A percentile compares a stretch with the other conserved stretches of the same genome.
phyloP scores from a whole-genome alignment of 805 yeast species.

The Clavispora santaluciae region DNA sequence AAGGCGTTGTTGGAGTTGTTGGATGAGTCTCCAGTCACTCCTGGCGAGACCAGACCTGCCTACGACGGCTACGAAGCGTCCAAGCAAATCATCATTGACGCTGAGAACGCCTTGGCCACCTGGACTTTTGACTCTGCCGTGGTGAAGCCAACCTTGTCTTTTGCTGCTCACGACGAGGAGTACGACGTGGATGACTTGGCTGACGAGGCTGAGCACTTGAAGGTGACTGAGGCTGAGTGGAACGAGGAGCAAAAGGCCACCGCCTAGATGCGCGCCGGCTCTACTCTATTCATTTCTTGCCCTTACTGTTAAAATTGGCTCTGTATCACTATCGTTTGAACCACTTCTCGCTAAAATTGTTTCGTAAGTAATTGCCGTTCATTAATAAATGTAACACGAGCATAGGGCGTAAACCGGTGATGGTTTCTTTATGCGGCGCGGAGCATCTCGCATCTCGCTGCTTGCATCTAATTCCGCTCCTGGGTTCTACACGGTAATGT shows the following conservation, averaged over 20 bases:
- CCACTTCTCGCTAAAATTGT: neutral
- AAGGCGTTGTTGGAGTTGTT: slow-evolving; percentile 77
- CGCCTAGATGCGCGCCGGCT: slow-evolving; percentile 5
- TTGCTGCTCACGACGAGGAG: slow-evolving; percentile 48
- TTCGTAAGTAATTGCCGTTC: neutral
- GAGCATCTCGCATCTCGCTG: too few relatives aligned
- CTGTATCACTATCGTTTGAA: slow-evolving; percentile 1
- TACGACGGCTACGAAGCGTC: slow-evolving; percentile 88
- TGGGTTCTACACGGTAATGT: too few relatives aligned
- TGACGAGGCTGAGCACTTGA: slow-evolving; percentile 41
- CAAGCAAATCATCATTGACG: slow-evolving; percentile 80
- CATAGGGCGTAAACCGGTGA: too few relatives aligned
- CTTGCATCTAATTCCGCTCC: too few relatives aligned
- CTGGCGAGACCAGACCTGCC: slow-evolving; percentile 89
- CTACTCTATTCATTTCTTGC: neutral
- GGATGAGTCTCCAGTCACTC: slow-evolving; percentile 82
- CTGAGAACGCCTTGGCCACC: slow-evolving; percentile 74
- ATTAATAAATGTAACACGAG: neutral
- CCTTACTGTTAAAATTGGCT: neutral
- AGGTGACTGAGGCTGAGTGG: slow-evolving; percentile 34
- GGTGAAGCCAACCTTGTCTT: slow-evolving; percentile 74
- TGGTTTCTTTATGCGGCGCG: too few relatives aligned
- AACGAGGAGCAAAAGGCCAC: slow-evolving; percentile 14
- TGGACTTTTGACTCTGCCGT: slow-evolving; percentile 84
- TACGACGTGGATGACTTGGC: slow-evolving; percentile 42